These are phyloP conservation scores for Paxillus rubicundulus DNA, from an alignment of 768 basidiomycete species.

Conservation along the genomic window DNA sequence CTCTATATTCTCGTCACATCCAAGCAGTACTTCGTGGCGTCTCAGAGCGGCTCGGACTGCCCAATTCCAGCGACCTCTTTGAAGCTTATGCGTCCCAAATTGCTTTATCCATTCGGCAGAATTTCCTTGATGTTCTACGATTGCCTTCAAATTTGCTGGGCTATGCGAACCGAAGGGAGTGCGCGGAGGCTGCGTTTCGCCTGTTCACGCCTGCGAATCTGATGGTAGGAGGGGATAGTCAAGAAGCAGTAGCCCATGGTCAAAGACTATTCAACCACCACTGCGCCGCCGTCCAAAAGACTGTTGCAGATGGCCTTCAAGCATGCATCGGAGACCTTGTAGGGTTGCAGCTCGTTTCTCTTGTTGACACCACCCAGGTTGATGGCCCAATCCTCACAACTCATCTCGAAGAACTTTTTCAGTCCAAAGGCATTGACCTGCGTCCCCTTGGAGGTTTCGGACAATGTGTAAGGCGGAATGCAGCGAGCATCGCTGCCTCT, in stretches of 20 bases:
- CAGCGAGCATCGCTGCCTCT: conserved; percentile 56
- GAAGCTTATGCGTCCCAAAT: conserved; percentile 76
- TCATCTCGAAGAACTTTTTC: conserved; percentile 37
- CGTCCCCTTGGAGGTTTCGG: conserved; percentile 33
- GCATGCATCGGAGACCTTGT: conserved; percentile 71
- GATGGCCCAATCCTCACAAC: conserved; percentile 19
- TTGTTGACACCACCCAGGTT: conserved; percentile 35
- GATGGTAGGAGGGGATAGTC: conserved; percentile 36
- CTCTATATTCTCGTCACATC: conserved; percentile 31
- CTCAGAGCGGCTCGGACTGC: conserved; percentile 65
- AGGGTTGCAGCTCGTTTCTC: conserved; percentile 55
- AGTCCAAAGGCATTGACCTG: conserved; percentile 31
- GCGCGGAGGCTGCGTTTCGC: conserved; percentile 63
- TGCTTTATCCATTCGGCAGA: conserved; percentile 59
- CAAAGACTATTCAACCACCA: conserved; percentile 53
- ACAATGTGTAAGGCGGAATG: conserved; percentile 38
- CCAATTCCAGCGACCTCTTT: conserved; percentile 61
- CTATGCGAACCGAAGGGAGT: conserved; percentile 62
- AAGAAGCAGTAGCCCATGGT: conserved; percentile 35
- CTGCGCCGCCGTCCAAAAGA: conserved; percentile 57
- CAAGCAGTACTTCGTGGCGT: conserved; percentile 58
- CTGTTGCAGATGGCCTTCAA: conserved; percentile 47
- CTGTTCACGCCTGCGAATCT: conserved; percentile 69
- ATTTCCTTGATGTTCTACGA: conserved; percentile 48
- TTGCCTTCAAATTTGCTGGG: conserved; percentile 77